Conservation (phyloP, 2,329 filamentous ascomycete species). For the Penicillium sp. region DNA sequence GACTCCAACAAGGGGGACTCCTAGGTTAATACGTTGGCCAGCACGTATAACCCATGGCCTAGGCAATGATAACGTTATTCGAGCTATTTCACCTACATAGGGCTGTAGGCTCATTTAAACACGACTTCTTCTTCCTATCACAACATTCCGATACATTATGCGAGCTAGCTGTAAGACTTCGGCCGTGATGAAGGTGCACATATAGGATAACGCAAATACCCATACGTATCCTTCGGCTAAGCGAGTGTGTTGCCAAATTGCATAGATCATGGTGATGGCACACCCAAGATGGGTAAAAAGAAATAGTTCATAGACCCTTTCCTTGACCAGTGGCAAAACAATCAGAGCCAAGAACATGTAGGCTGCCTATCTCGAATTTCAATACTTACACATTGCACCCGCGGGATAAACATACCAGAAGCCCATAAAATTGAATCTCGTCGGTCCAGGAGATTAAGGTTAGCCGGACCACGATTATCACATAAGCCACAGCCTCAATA, state of each 20-base stretch:
- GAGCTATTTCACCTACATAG: slow-evolving; percentile 2
- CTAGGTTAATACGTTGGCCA: slow-evolving; percentile 6
- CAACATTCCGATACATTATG: slow-evolving; percentile 7
- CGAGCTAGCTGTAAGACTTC: neutral
- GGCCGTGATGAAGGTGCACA: neutral
- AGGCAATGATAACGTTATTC: slow-evolving; percentile 8
- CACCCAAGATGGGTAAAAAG: slow-evolving; percentile 9
- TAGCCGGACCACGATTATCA: slow-evolving; percentile 7
- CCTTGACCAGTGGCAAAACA: slow-evolving; percentile 14
- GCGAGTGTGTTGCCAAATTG: slow-evolving; percentile 11
- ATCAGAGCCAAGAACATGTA: slow-evolving; percentile 12
- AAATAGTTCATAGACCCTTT: slow-evolving; percentile 20
- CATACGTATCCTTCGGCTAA: neutral
- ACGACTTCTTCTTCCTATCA: slow-evolving; percentile 4
- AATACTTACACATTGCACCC: neutral
- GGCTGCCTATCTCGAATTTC: neutral
- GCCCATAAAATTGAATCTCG: slow-evolving; percentile 11
- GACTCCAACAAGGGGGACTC: slow-evolving; percentile 6
- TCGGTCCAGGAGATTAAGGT: slow-evolving; percentile 6
- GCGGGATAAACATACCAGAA: slow-evolving; percentile 10
- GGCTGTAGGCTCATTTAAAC: neutral
- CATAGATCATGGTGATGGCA: slow-evolving; percentile 12
- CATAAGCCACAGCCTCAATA: slow-evolving; percentile 13
- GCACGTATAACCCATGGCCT: slow-evolving; percentile 4
- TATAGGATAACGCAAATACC: slow-evolving; percentile 4